Conservation (phyloP, 345 rosid genomes). For the Moringa oleifera region DNA sequence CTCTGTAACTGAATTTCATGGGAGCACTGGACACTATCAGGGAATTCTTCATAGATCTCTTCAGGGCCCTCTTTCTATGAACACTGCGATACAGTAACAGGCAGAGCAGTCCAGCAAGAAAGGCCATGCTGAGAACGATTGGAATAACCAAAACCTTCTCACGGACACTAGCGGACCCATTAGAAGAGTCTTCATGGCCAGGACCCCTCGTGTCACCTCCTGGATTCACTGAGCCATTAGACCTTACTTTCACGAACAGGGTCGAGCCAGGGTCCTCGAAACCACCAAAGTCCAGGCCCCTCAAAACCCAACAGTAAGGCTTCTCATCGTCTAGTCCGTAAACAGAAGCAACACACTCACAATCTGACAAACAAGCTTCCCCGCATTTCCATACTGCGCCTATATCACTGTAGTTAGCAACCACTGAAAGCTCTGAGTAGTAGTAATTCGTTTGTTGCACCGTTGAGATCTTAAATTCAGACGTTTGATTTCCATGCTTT, state of each 20-base stretch:
- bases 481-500: slow-evolving; percentile 11
- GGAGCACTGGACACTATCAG: slow-evolving; percentile 63
- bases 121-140: slow-evolving; percentile 50
- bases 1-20: slow-evolving; percentile 58
- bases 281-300: slow-evolving; percentile 72
- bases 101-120: slow-evolving; percentile 58
- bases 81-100: slow-evolving; percentile 58
- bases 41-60: slow-evolving; percentile 46
- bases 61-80: slow-evolving; percentile 46
- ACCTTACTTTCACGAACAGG: slow-evolving; percentile 57
- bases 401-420: slow-evolving; percentile 64
- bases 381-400: slow-evolving; percentile 56
- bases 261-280: slow-evolving; percentile 73
- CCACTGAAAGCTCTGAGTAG: slow-evolving; percentile 53
- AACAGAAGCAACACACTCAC: slow-evolving; percentile 84
- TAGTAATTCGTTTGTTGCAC: slow-evolving; percentile 79
- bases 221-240: slow-evolving; percentile 35
- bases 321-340: slow-evolving; percentile 80
- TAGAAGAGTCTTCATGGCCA: slow-evolving; percentile 13
- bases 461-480: slow-evolving; percentile 40
- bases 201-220: slow-evolving; percentile 7
- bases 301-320: slow-evolving; percentile 85
- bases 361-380: slow-evolving; percentile 63
- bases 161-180: slow-evolving; percentile 10
- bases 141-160: slow-evolving; percentile 57